Evolutionary conservation across 148 eudicot genomes (phyloP).

Genomic region (Chenopodium formosanum): DNA sequence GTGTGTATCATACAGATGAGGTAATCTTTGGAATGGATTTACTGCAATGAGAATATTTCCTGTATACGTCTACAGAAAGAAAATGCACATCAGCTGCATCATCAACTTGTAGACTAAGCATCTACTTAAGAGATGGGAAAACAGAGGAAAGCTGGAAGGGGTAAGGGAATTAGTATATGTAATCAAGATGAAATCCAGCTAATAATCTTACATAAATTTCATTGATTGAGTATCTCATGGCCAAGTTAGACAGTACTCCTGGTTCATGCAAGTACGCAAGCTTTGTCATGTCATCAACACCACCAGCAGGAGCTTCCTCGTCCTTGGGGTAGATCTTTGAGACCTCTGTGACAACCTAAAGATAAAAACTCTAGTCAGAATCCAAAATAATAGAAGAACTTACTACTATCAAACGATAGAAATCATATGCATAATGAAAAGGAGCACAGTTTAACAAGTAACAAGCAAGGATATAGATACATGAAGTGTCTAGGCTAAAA

Average conservation of each 20-base stretch:
- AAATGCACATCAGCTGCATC: constrained; percentile 17
- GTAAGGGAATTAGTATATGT: background rate
- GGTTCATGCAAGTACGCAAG: constrained; percentile 98
- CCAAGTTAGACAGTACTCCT: constrained; percentile 84
- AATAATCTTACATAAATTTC: constrained; percentile 77
- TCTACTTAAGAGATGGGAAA: background rate
- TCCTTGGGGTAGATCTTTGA: constrained; percentile 88
- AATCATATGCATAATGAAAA: background rate
- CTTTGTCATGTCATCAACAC: constrained; percentile 99
- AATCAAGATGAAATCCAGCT: background rate
- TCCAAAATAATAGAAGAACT: background rate
- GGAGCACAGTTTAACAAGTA: background rate
- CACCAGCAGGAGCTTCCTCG: constrained; percentile 95
- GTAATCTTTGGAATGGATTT: constrained; percentile 96
- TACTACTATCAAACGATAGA: background rate
- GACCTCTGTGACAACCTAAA: constrained; percentile 71
- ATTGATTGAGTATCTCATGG: constrained; percentile 91
- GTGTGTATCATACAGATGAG: constrained; percentile 90
- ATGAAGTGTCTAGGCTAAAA: background rate
- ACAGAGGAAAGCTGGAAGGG: background rate
- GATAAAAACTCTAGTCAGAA: constrained; percentile 15
- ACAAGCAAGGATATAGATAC: background rate
- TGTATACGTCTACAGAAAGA: constrained; percentile 74
- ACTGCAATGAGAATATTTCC: constrained; percentile 96
- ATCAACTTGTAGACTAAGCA: constrained; percentile 8